These are phyloP conservation scores for Skeletonema costatum DNA, from an alignment of 108 stramenopile genomes.

Conservation along the genomic window DNA sequence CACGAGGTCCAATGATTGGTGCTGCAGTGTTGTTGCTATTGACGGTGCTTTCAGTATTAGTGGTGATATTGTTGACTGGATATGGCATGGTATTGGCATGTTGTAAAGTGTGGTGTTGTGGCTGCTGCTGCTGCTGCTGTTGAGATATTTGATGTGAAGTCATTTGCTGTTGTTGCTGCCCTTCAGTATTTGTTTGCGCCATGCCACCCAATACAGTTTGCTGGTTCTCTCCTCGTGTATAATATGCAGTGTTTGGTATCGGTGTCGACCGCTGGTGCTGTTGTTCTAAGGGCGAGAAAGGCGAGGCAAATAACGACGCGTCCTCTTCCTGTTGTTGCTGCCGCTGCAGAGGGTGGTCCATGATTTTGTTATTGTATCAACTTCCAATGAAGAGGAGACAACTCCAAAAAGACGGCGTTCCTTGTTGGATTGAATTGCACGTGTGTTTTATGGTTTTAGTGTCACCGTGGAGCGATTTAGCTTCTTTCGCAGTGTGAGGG, in stretches of 20 bases:
- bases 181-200: not conserved
- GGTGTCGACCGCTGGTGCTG: not conserved
- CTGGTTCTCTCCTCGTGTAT: not conserved
- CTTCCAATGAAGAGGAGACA: not conserved
- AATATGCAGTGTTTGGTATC: not conserved
- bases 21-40: conserved; percentile 9
- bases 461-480: no score
- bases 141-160: not conserved
- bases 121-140: not conserved
- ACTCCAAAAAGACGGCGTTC: not conserved
- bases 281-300: not conserved
- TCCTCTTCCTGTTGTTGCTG: not conserved
- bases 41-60: not conserved
- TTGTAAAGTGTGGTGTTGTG: not conserved
- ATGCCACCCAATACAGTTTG: not conserved
- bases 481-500: no score
- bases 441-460: not conserved
- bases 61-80: not conserved
- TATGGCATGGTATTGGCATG: not conserved
- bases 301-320: not conserved
- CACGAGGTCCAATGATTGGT: conserved; percentile 38
- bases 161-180: not conserved
- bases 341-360: not conserved
- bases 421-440: not conserved
- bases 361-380: not conserved